These are phyloP conservation scores for Phytophthora foliorum DNA, from an alignment of 352 stramenopile genomes.

Conservation along the genomic window DNA sequence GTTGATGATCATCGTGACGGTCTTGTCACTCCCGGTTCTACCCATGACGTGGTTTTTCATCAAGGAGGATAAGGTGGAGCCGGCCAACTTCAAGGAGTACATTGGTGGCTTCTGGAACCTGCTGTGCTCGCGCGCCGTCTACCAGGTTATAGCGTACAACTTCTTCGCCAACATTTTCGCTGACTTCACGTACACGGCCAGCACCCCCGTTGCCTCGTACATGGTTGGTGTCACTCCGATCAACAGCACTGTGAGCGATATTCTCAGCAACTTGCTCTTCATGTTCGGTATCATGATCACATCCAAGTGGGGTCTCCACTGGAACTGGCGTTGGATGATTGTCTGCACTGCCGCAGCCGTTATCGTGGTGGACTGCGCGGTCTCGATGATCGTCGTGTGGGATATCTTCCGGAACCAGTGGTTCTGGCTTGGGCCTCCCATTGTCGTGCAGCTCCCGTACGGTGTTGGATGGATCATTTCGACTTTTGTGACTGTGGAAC, in stretches of 20 bases:
- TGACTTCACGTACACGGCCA: slow-evolving; percentile 39
- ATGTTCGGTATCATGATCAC: slow-evolving; percentile 46
- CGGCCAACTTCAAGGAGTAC: slow-evolving; percentile 39
- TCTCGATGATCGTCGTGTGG: slow-evolving; percentile 27
- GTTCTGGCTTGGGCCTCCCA: slow-evolving; percentile 29
- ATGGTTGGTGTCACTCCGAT: slow-evolving; percentile 46
- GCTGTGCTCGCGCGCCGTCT: slow-evolving; percentile 40
- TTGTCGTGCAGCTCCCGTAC: slow-evolving; percentile 33
- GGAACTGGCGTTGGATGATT: slow-evolving; percentile 36
- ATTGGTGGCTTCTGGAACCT: slow-evolving; percentile 42
- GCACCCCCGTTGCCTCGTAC: slow-evolving; percentile 27
- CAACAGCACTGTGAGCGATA: slow-evolving; percentile 39
- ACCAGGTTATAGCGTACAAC: slow-evolving; percentile 45
- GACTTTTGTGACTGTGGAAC: slow-evolving; percentile 29
- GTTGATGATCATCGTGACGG: slow-evolving; percentile 54
- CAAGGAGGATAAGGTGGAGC: slow-evolving; percentile 35
- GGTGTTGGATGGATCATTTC: slow-evolving; percentile 33
- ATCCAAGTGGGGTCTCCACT: slow-evolving; percentile 40
- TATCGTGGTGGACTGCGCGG: slow-evolving; percentile 17
- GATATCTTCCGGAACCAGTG: slow-evolving; percentile 32
- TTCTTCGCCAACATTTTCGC: slow-evolving; percentile 48
- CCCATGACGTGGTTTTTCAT: slow-evolving; percentile 49
- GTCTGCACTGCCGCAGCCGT: slow-evolving; percentile 14
- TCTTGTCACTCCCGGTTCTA: slow-evolving; percentile 30
- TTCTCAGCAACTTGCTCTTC: slow-evolving; percentile 48